phyloP scores from a whole-genome alignment of 495 filamentous ascomycete species.

The Aspergillus olivimuriae region DNA sequence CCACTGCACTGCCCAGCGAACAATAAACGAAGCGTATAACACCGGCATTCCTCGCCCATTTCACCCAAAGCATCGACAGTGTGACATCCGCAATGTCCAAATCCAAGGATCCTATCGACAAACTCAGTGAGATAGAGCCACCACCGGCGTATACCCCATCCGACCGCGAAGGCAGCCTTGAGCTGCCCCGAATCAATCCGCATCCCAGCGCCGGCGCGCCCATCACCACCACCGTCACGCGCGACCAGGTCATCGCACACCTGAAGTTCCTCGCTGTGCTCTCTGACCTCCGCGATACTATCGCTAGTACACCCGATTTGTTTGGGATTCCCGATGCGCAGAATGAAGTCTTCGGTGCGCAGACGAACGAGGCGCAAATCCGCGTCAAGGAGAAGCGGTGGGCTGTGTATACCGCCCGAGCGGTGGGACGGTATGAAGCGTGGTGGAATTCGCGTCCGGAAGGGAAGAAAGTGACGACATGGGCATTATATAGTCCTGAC shows the following conservation, averaged over 20 bases:
- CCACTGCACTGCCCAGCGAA: no score
- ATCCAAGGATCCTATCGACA: no score
- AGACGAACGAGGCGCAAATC: constrained; percentile 14
- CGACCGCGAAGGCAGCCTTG: no score
- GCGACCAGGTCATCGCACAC: constrained; percentile 57
- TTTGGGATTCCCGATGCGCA: constrained; percentile 54
- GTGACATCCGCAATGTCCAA: no score
- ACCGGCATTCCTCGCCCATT: no score
- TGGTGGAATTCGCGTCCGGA: no score
- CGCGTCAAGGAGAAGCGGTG: constrained; percentile 69
- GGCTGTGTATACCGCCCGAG: constrained; percentile 66
- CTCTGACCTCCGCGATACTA: constrained; percentile 56
- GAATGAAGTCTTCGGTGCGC: constrained; percentile 18
- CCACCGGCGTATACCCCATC: no score
- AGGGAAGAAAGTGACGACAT: no score
- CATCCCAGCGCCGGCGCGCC: neutral
- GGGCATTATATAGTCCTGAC: no score
- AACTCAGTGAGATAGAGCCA: no score
- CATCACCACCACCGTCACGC: neutral
- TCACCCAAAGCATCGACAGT: no score
- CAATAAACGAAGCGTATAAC: no score
- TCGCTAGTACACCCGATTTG: constrained; percentile 60
- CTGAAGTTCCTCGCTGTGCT: constrained; percentile 71
- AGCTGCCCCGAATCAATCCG: neutral
- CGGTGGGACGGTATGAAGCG: constrained; percentile 61